Evolutionary conservation across 441 rosid species (phyloP).

Genomic region (Metrosideros polymorpha): DNA sequence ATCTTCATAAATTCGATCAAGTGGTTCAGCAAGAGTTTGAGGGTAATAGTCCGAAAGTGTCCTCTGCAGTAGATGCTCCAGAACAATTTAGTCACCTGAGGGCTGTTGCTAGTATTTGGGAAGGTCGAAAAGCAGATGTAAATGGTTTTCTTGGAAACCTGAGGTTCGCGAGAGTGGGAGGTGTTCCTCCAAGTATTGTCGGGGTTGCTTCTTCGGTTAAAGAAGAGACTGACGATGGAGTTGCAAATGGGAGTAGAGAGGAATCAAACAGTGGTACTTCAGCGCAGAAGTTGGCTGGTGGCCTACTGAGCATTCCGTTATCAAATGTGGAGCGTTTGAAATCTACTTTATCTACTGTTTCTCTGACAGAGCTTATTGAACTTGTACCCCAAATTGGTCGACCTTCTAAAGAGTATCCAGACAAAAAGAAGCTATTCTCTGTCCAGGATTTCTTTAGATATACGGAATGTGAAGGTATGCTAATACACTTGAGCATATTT

Average conservation of each 20-base stretch:
- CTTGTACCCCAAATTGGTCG: slow-evolving; percentile 73
- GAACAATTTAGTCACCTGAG: slow-evolving; percentile 34
- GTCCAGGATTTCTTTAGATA: slow-evolving; percentile 98
- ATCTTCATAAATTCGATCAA: slow-evolving; percentile 63
- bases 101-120: slow-evolving; percentile 52
- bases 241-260: slow-evolving; percentile 28
- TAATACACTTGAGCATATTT: neutral
- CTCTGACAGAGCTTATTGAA: slow-evolving; percentile 78
- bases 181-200: slow-evolving; percentile 62
- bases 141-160: slow-evolving; percentile 73
- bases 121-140: slow-evolving; percentile 61
- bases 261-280: slow-evolving; percentile 38
- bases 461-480: slow-evolving; percentile 92
- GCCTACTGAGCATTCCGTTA: slow-evolving; percentile 71
- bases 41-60: slow-evolving; percentile 12
- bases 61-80: slow-evolving; percentile 8
- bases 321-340: slow-evolving; percentile 90
- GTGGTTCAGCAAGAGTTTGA: slow-evolving; percentile 24
- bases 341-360: slow-evolving; percentile 74
- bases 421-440: slow-evolving; percentile 87
- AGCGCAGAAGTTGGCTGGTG: slow-evolving; percentile 66
- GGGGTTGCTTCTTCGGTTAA: slow-evolving; percentile 54
- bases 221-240: slow-evolving; percentile 54
- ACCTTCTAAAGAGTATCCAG: slow-evolving; percentile 77
- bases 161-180: slow-evolving; percentile 89